Percentiles rank a stretch among this genome's conserved stretches.
phyloP scores from a whole-genome alignment of 345 rosid species.

The Laguncularia racemosa region DNA sequence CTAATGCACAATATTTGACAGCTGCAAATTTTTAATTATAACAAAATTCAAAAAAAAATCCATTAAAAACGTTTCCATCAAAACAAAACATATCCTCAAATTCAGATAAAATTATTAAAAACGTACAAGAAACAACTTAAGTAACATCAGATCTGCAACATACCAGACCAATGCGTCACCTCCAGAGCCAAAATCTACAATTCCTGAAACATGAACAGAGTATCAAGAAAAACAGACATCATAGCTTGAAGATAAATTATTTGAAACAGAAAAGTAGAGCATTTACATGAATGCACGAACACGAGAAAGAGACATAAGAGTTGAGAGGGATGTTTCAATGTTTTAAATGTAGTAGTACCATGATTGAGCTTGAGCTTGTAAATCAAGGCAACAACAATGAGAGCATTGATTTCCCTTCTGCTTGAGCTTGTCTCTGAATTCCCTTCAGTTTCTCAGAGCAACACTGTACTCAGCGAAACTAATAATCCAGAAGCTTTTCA shows the following conservation, averaged over 20 bases:
- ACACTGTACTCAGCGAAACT: too few species aligned
- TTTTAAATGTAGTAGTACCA: slow-evolving; percentile 12
- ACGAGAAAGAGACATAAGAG: background rate
- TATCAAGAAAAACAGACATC: slow-evolving; percentile 7
- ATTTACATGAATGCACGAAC: slow-evolving; percentile 6
- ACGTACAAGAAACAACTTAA: background rate
- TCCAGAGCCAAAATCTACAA: slow-evolving; percentile 33
- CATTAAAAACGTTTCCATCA: background rate
- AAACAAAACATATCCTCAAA: background rate
- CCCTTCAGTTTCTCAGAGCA: too few species aligned
- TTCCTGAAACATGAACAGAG: slow-evolving; percentile 21
- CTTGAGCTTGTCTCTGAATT: background rate
- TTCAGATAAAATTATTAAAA: background rate
- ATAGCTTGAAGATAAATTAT: background rate
- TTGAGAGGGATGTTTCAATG: background rate
- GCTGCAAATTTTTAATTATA: too few species aligned
- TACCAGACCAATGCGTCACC: slow-evolving; percentile 27
- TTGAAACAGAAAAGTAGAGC: background rate
- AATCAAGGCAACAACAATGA: slow-evolving; percentile 20
- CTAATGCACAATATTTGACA: too few species aligned
- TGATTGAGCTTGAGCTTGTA: slow-evolving; percentile 32
- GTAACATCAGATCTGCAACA: slow-evolving; percentile 51
- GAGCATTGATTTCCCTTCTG: background rate
- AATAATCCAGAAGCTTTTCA: too few species aligned
- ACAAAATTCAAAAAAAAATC: background rate